phyloP scores from a whole-genome alignment of 495 filamentous ascomycete species.

The Aspergillus sclerotioniger region DNA sequence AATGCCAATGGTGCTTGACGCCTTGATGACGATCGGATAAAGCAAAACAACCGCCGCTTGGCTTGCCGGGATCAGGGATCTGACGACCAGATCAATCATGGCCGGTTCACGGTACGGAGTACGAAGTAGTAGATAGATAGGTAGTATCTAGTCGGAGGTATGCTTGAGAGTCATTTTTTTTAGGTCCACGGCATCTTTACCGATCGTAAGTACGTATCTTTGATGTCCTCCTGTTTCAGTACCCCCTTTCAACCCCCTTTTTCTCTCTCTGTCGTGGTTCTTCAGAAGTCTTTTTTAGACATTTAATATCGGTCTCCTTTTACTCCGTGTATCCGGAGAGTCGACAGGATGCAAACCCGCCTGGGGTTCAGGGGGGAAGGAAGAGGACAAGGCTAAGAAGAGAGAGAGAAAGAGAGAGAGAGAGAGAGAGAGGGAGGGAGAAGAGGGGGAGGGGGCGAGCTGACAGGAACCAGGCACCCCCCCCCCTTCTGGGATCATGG shows the following conservation, averaged over 20 bases:
- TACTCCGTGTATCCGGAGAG: background rate
- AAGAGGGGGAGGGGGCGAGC: no score
- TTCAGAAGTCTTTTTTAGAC: background rate
- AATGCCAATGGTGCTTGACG: background rate
- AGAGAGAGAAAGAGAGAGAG: no score
- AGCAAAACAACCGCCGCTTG: background rate
- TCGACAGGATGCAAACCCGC: background rate
- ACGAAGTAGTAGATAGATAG: no score
- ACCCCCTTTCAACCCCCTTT: background rate
- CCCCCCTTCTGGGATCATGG: no score
- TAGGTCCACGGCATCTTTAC: no score
- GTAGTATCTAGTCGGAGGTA: background rate
- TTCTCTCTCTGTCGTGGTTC: background rate
- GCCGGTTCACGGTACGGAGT: no score
- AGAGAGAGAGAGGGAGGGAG: no score
- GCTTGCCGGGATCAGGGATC: background rate
- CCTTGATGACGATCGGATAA: background rate
- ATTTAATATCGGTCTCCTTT: background rate
- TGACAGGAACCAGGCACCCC: no score
- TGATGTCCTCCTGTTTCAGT: background rate
- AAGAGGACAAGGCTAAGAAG: no score
- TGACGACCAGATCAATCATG: background rate
- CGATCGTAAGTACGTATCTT: background rate
- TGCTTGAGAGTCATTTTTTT: no score
- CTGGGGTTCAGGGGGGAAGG: background rate